phyloP scores from a whole-genome alignment of 2,329 filamentous ascomycete genomes.

The Didymella pomorum region DNA sequence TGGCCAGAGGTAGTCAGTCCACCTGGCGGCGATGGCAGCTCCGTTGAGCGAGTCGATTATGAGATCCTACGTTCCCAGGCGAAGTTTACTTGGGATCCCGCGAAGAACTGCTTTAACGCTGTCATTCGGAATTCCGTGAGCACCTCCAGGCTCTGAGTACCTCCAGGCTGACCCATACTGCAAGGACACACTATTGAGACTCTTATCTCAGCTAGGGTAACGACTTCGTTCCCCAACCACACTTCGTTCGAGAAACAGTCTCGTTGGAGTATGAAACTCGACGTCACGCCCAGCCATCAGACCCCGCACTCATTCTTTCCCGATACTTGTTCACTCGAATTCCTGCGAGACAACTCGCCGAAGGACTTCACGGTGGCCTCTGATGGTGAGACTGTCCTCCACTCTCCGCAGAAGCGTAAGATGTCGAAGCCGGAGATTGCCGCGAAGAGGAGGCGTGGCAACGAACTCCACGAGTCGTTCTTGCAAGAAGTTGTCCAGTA shows the following conservation, averaged over 20 bases:
- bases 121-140: constrained; percentile 16
- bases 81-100: constrained; percentile 31
- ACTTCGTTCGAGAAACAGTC: constrained; percentile 42
- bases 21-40: not conserved
- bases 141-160: not conserved
- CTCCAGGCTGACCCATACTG: not conserved
- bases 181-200: constrained; percentile 21
- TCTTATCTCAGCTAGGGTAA: constrained; percentile 23
- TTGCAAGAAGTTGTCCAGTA: not conserved
- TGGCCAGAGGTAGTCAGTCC: not conserved
- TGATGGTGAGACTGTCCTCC: not conserved
- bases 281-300: constrained; percentile 1
- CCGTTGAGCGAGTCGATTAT: constrained; percentile 24
- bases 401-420: constrained; percentile 22
- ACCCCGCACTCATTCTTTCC: too few relatives aligned
- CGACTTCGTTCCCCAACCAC: constrained; percentile 35
- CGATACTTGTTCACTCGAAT: too few relatives aligned
- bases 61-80: constrained; percentile 18
- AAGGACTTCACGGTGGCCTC: not conserved
- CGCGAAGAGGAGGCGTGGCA: constrained; percentile 4
- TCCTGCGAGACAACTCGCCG: not conserved
- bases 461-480: not conserved
- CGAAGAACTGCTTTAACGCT: constrained; percentile 31
- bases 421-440: not conserved
- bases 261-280: constrained; percentile 40